phyloP scores from a whole-genome alignment of 2,329 filamentous ascomycete genomes.

The Talaromyces sp. region DNA sequence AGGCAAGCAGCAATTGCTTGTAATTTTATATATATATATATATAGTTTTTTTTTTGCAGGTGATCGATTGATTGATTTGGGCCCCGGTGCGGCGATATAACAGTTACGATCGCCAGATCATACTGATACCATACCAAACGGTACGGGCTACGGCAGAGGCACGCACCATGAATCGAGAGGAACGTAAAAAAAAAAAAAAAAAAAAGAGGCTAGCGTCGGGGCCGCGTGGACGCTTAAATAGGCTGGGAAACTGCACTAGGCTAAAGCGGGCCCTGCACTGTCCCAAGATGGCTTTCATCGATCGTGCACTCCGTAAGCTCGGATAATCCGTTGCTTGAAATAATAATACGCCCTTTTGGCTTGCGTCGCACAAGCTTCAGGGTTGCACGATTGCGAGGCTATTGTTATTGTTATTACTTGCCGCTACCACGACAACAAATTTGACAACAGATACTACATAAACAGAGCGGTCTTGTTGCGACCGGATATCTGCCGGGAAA shows the following conservation, averaged over 20 bases:
- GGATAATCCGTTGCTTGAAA: background rate
- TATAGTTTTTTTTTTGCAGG: too few relatives aligned
- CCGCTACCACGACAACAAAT: background rate
- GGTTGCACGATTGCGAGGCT: background rate
- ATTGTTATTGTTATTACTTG: background rate
- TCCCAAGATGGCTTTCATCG: background rate
- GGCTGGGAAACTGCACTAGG: background rate
- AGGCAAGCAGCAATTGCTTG: too few relatives aligned
- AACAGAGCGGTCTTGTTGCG: background rate
- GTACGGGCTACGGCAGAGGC: background rate
- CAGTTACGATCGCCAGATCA: background rate
- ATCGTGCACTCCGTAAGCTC: background rate
- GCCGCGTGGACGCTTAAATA: slow-evolving; percentile 1
- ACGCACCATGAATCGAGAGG: background rate
- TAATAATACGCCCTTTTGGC: background rate
- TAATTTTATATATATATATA: too few relatives aligned
- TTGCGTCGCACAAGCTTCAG: background rate
- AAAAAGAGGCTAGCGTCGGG: background rate
- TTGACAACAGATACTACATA: background rate
- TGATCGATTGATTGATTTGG: background rate
- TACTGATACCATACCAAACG: background rate
- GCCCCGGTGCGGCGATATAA: background rate
- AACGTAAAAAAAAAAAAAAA: background rate
- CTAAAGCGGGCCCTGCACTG: background rate
- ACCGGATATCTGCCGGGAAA: background rate